These are phyloP conservation scores for Stentor coeruleus DNA, from an alignment of 73 alveolate species.

Conservation along the genomic window DNA sequence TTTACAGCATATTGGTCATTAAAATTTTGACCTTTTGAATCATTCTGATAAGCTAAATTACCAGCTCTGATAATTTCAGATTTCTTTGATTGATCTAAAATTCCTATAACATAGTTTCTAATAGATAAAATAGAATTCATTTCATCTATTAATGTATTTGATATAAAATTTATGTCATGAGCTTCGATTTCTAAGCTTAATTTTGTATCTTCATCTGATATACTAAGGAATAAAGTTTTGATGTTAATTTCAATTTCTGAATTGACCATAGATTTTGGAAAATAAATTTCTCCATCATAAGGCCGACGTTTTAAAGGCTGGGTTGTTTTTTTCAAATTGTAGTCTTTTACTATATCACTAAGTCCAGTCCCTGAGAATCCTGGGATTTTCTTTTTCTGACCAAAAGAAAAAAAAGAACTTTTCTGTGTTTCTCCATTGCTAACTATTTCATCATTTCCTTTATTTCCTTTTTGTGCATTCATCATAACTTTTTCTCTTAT, in stretches of 20 bases:
- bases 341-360: too few relatives aligned
- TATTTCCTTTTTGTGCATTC: neutral
- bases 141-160: neutral
- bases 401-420: neutral
- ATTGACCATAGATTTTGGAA: neutral
- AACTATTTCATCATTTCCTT: neutral
- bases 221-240: too few relatives aligned
- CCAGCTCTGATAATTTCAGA: neutral
- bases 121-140: neutral
- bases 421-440: neutral
- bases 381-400: neutral
- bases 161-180: neutral
- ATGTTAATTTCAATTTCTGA: neutral
- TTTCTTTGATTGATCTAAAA: neutral
- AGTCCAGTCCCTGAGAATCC: neutral
- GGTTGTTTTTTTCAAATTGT: neutral
- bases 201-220: neutral
- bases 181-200: neutral
- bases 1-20: neutral
- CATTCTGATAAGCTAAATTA: too few relatives aligned
- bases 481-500: neutral
- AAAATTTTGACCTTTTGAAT: neutral
- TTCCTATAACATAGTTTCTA: neutral
- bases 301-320: neutral
- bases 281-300: neutral